These are phyloP conservation scores for Cercospora zeina DNA, from an alignment of 2,329 filamentous ascomycete genomes.

Conservation along the genomic window DNA sequence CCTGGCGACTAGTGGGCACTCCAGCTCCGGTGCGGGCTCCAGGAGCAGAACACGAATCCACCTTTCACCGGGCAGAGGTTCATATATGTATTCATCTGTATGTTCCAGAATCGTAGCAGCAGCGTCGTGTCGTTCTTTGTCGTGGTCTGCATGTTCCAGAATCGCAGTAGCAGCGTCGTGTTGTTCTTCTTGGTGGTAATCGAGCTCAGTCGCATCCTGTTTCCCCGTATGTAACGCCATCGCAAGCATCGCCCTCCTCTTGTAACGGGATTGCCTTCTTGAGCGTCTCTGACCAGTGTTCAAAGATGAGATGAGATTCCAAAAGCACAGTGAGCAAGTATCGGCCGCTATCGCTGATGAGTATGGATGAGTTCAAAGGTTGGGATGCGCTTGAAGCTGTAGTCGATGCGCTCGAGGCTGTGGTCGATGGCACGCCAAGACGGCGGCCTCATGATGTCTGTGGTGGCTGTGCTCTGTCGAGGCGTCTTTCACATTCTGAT, in stretches of 20 bases:
- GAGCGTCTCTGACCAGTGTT: not conserved
- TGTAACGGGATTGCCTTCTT: not conserved
- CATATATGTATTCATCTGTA: not conserved
- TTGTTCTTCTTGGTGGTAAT: no score
- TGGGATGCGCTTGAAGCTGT: not conserved
- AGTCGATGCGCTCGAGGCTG: no score
- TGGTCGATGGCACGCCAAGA: not conserved
- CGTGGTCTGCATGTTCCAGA: not conserved
- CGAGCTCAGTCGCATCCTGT: no score
- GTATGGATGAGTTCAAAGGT: not conserved
- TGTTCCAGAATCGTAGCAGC: not conserved
- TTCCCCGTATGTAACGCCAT: not conserved
- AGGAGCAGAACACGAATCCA: not conserved
- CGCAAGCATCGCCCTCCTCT: not conserved
- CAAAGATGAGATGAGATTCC: not conserved
- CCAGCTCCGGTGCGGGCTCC: not conserved
- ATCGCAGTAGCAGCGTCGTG: not conserved
- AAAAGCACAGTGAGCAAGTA: not conserved
- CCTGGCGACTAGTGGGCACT: not conserved
- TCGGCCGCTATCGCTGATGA: not conserved
- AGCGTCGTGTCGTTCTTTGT: not conserved
- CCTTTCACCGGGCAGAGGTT: not conserved
- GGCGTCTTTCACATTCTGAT: no score
- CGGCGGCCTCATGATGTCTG: not conserved
- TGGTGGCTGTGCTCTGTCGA: not conserved